phyloP scores from a whole-genome alignment of 2,329 filamentous ascomycete genomes.

The Aspergillus tubingensis region DNA sequence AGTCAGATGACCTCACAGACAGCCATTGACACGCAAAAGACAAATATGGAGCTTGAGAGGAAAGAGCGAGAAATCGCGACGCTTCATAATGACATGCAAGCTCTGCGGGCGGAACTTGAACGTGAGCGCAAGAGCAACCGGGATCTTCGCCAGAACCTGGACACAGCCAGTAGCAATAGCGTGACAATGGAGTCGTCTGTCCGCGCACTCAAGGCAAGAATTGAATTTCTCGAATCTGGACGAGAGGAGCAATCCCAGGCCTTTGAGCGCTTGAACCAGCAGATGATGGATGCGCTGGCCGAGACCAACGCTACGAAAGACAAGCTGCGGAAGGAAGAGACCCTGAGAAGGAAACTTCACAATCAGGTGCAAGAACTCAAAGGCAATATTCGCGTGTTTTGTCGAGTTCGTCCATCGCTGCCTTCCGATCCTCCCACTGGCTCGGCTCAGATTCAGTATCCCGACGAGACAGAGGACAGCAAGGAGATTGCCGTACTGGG shows the following conservation, averaged over 20 bases:
- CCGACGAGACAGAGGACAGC: slow-evolving; percentile 76
- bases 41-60: slow-evolving; percentile 50
- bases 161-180: slow-evolving; percentile 62
- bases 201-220: slow-evolving; percentile 74
- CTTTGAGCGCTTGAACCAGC: slow-evolving; percentile 77
- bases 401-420: slow-evolving; percentile 79
- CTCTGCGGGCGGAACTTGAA: slow-evolving; percentile 52
- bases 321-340: slow-evolving; percentile 89
- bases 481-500: slow-evolving; percentile 84
- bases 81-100: slow-evolving; percentile 43
- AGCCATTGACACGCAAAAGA: slow-evolving; percentile 41
- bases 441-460: slow-evolving; percentile 74
- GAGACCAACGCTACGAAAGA: slow-evolving; percentile 70
- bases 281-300: slow-evolving; percentile 74
- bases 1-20: slow-evolving; percentile 36
- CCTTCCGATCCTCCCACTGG: slow-evolving; percentile 59
- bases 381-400: slow-evolving; percentile 98
- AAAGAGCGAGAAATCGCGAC: slow-evolving; percentile 57
- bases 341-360: slow-evolving; percentile 84
- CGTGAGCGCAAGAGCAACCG: slow-evolving; percentile 65
- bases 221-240: slow-evolving; percentile 86
- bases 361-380: slow-evolving; percentile 98
- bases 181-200: slow-evolving; percentile 72
- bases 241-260: slow-evolving; percentile 85
- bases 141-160: slow-evolving; percentile 60